Base-by-base conservation (phyloP, 495 filamentous ascomycete species). In the Cairneyella variabilis region DNA sequence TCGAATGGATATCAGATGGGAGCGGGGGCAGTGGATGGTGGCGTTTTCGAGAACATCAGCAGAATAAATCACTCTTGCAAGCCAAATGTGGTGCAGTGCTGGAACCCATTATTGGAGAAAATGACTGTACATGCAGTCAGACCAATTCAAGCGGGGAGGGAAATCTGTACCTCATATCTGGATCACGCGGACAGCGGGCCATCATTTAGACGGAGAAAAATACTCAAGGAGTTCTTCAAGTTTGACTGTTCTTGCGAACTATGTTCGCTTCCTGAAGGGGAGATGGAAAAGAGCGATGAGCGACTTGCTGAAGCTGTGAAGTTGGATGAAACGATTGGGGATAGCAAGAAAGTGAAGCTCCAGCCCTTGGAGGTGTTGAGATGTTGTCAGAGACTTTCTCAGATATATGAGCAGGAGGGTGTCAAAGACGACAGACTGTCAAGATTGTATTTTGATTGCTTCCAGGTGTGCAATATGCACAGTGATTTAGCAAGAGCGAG, bases 401-500 rank as follows among this genome's bases (percentile, higher is more conserved):
- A 60, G 22, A 44, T 71, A 30, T 59, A 64, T 22, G 58, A 69
- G 40, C 57, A 67, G 42, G 71, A 74, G 48, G 59, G 56, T 6
- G 48, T 65, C 12, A 54, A 57, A 39, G 65, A 65, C 48, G 60
- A 59, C 38, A 37, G 54, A 16, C 34, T 68, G 16, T 53, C 64
- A 12, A 62, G 69, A 25, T 41, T 65, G 27, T 76, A 72, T 46
- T 75, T 69, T 49, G 74, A 76, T 54, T 63, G 66, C 16, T 74
- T 76, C 42, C 72, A 76, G 58, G 66, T 77, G 18, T 63, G 63
- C 51, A 68, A 67, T 44, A 63, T 70, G 43, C 73, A 76, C 56
- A 58, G 70, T 5, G 75, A 77, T 53, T 48, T 63, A 48, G 69
- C 70, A 43, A 60, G 73, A 28, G 75, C 75, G 32, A 71, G 70